These are phyloP conservation scores for Cryptosporidium sp. DNA, from an alignment of 169 alveolate genomes.

Conservation along the genomic window DNA sequence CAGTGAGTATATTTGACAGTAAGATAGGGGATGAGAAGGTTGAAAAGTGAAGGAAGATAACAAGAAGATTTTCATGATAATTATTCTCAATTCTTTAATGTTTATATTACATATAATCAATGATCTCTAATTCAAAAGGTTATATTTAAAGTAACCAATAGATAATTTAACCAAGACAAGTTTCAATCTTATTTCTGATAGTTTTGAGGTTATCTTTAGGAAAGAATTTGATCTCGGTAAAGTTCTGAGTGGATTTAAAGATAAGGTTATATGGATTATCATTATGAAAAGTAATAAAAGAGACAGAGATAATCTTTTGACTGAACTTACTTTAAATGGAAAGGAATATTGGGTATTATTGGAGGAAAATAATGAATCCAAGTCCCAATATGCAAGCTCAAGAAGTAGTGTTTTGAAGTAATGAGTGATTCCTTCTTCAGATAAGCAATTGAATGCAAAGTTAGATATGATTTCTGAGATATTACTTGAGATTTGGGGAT, in stretches of 20 bases:
- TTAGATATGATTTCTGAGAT: slow-evolving; percentile 12
- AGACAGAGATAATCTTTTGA: not conserved
- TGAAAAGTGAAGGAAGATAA: not conserved
- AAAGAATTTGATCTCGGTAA: not conserved
- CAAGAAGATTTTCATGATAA: not conserved
- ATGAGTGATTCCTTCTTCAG: slow-evolving; percentile 23
- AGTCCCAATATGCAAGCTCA: slow-evolving; percentile 19
- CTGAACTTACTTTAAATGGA: not conserved
- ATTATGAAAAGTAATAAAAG: too few relatives aligned
- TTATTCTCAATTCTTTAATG: too few relatives aligned
- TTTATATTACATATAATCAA: too few relatives aligned
- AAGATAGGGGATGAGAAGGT: not conserved
- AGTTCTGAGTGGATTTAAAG: not conserved
- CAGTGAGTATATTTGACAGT: slow-evolving; percentile 14
- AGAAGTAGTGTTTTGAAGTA: slow-evolving; percentile 8
- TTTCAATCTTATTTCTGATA: slow-evolving; percentile 21
- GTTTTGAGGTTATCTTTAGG: slow-evolving; percentile 12
- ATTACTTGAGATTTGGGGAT: slow-evolving; percentile 22
- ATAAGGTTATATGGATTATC: not conserved
- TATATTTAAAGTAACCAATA: too few relatives aligned
- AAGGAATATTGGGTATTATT: not conserved
- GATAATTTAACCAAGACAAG: slow-evolving; percentile 11
- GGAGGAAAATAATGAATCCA: not conserved
- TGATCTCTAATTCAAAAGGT: too few relatives aligned
- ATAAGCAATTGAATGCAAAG: slow-evolving; percentile 30